Conservation (phyloP, 2,329 filamentous ascomycete genomes). For the Aschersonia sp. region DNA sequence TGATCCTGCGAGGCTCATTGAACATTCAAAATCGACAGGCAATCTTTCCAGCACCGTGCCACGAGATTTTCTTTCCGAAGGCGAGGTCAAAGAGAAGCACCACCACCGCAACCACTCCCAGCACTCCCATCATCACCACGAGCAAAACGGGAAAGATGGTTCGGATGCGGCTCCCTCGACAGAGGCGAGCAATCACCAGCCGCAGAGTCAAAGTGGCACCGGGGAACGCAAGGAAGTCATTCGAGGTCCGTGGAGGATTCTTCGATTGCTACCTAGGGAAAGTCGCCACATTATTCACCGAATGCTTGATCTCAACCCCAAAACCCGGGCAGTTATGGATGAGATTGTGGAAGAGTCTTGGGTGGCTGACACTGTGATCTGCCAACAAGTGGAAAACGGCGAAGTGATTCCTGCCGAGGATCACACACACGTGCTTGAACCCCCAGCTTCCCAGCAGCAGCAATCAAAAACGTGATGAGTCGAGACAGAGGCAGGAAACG, state of each 20-base stretch:
- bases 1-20: conserved; percentile 37
- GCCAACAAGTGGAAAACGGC: conserved; percentile 59
- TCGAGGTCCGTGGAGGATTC: conserved; percentile 79
- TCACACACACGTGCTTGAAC: conserved; percentile 77
- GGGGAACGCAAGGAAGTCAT: conserved; percentile 60
- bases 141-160: neutral
- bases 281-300: conserved; percentile 77
- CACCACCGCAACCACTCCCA: conserved; percentile 5
- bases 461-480: conserved; percentile 7
- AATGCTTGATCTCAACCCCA: conserved; percentile 84
- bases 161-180: neutral
- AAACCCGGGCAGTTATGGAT: conserved; percentile 65
- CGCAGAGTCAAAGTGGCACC: conserved; percentile 4
- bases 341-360: conserved; percentile 82
- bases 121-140: conserved; percentile 1
- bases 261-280: conserved; percentile 77
- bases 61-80: conserved; percentile 23
- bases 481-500: no score
- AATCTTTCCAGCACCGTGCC: conserved; percentile 23
- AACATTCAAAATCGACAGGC: conserved; percentile 29
- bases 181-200: conserved; percentile 4
- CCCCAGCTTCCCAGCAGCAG: conserved; percentile 33
- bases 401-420: conserved; percentile 56
- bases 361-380: conserved; percentile 76
- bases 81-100: conserved; percentile 13